Percentiles rank a stretch among this genome's conserved stretches.
Evolutionary conservation across 2,329 filamentous ascomycete species (phyloP).

Genomic region (Helotiales sp.): DNA sequence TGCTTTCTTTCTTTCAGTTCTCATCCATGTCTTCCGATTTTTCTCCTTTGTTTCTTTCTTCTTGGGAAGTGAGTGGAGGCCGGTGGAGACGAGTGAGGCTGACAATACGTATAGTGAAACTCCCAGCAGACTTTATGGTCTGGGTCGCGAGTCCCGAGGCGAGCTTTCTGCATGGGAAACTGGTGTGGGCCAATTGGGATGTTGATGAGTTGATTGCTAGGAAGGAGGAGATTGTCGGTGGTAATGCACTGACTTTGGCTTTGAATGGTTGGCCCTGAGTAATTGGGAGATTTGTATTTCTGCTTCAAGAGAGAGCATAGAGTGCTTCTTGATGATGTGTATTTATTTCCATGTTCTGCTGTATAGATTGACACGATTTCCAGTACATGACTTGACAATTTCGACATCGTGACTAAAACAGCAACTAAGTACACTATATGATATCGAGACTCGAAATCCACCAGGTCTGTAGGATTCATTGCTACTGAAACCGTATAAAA

Average conservation of each 20-base stretch:
- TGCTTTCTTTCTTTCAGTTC: neutral
- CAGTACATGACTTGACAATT: no score
- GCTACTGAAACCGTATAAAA: no score
- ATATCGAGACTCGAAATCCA: no score
- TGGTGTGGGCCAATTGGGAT: conserved; percentile 4
- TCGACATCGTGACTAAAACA: no score
- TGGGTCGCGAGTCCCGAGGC: conserved; percentile 1
- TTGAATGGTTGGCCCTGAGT: neutral
- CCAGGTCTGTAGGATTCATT: no score
- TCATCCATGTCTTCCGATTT: neutral
- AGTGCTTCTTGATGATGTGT: neutral
- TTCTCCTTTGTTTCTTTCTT: neutral
- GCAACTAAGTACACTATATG: no score
- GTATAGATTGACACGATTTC: no score
- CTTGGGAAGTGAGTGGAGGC: neutral
- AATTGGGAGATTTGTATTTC: neutral
- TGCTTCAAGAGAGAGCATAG: no score
- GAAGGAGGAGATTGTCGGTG: neutral
- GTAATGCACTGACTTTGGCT: neutral
- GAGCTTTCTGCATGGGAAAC: neutral
- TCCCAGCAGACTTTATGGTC: neutral
- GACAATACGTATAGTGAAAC: neutral
- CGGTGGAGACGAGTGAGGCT: neutral
- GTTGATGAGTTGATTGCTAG: conserved; percentile 5
- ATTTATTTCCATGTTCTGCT: no score